phyloP scores from a whole-genome alignment of 2,329 filamentous ascomycete genomes.

The Venturia asperata region DNA sequence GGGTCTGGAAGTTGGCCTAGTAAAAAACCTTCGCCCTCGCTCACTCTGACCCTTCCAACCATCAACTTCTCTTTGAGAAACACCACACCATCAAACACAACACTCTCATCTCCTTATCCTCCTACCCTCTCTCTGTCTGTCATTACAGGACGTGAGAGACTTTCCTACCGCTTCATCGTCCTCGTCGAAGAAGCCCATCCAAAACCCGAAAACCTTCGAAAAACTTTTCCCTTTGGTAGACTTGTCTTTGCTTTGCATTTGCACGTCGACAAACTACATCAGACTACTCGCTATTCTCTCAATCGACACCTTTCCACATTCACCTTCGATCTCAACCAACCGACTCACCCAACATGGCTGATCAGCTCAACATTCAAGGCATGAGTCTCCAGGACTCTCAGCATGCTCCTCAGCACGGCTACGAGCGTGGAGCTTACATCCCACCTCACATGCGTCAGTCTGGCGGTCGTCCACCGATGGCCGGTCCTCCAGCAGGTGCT shows the following conservation, averaged over 20 bases:
- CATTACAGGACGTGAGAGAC: conserved; percentile 15
- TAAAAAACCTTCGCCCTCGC: conserved; percentile 7
- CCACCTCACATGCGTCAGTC: conserved; percentile 71
- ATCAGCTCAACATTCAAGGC: conserved; percentile 75
- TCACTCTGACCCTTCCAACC: background rate
- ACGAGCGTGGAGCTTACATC: conserved; percentile 66
- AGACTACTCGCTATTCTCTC: background rate
- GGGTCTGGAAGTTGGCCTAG: background rate
- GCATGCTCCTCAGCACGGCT: conserved; percentile 47
- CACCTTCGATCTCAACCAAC: background rate
- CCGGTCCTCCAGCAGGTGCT: conserved; percentile 32
- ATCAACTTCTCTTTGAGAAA: conserved; percentile 2
- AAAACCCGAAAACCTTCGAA: background rate
- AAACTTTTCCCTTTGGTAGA: conserved; percentile 11
- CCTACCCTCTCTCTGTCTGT: conserved; percentile 11
- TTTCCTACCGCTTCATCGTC: conserved; percentile 9
- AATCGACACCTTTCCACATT: background rate
- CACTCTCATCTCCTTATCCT: conserved; percentile 12
- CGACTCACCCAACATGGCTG: conserved; percentile 56
- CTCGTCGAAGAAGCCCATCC: conserved; percentile 4
- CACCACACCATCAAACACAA: conserved; percentile 9
- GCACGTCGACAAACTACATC: background rate
- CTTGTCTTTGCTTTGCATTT: conserved; percentile 11
- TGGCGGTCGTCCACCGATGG: conserved; percentile 51
- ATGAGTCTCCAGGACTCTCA: conserved; percentile 62